Conservation (phyloP, 2,329 filamentous ascomycete genomes). For the Colletotrichum karsti region DNA sequence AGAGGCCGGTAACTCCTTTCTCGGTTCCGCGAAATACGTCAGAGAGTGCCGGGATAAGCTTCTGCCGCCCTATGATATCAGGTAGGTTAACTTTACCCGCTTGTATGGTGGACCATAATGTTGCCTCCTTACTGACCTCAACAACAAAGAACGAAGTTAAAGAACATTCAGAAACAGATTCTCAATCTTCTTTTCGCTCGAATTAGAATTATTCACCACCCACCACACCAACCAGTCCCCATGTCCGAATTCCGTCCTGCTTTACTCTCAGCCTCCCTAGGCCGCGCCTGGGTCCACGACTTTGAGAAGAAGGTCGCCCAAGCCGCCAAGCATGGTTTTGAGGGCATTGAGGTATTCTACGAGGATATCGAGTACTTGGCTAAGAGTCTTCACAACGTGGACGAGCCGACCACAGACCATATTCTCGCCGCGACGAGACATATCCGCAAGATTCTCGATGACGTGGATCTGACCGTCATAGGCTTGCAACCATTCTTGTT, state of each 20-base stretch:
- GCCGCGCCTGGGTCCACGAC: constrained; percentile 37
- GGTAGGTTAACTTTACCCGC: neutral
- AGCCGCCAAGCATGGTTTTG: constrained; percentile 50
- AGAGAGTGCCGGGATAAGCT: neutral
- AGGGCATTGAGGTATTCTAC: constrained; percentile 79
- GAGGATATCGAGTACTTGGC: constrained; percentile 76
- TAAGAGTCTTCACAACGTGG: constrained; percentile 46
- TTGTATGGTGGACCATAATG: neutral
- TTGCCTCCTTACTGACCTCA: no score
- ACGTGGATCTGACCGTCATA: constrained; percentile 64
- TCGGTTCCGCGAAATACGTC: neutral
- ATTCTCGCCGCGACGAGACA: constrained; percentile 66
- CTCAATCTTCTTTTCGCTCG: no score
- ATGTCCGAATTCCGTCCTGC: constrained; percentile 7
- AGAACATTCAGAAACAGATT: no score
- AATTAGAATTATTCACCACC: no score
- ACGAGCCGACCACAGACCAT: constrained; percentile 40
- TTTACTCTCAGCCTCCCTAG: constrained; percentile 1
- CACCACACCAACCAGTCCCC: neutral
- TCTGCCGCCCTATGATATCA: neutral
- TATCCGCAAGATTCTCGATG: constrained; percentile 64
- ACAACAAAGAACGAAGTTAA: no score
- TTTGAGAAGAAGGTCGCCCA: constrained; percentile 1
- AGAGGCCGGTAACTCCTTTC: neutral
- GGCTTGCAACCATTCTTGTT: constrained; percentile 81